These are phyloP conservation scores for Stachybotrys elegans DNA, from an alignment of 2,329 filamentous ascomycete species.

Conservation along the genomic window DNA sequence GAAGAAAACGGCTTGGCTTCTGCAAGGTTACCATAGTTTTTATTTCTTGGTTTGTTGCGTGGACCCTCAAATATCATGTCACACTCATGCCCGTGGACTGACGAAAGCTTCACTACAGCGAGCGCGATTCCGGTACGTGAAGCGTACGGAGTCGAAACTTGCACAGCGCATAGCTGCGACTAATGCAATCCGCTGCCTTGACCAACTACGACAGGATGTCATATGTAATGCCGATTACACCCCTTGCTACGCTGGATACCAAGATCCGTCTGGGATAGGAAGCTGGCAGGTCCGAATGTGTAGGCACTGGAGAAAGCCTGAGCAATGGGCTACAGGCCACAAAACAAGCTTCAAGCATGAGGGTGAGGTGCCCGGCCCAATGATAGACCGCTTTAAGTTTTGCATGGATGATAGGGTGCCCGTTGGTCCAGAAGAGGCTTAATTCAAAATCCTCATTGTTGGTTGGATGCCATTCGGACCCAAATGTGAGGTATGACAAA, in stretches of 20 bases:
- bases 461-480: no score
- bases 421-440: no score
- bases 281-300: conserved; percentile 4
- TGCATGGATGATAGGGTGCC: conserved; percentile 2
- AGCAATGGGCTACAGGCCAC: not conserved
- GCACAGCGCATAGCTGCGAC: not conserved
- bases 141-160: not conserved
- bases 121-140: not conserved
- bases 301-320: conserved; percentile 3
- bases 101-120: no score
- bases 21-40: conserved; percentile 4
- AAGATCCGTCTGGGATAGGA: not conserved
- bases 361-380: conserved; percentile 6
- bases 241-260: conserved; percentile 4
- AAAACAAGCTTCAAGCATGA: conserved; percentile 3
- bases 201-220: conserved; percentile 4
- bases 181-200: conserved; percentile 1
- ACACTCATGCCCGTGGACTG: no score
- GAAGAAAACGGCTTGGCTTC: conserved; percentile 1
- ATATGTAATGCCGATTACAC: conserved; percentile 5
- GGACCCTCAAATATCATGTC: no score
- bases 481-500: no score
- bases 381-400: conserved; percentile 7
- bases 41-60: conserved; percentile 2
- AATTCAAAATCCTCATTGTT: no score